phyloP scores from a whole-genome alignment of 768 basidiomycete genomes.

The Chlorophyllum brunneum region DNA sequence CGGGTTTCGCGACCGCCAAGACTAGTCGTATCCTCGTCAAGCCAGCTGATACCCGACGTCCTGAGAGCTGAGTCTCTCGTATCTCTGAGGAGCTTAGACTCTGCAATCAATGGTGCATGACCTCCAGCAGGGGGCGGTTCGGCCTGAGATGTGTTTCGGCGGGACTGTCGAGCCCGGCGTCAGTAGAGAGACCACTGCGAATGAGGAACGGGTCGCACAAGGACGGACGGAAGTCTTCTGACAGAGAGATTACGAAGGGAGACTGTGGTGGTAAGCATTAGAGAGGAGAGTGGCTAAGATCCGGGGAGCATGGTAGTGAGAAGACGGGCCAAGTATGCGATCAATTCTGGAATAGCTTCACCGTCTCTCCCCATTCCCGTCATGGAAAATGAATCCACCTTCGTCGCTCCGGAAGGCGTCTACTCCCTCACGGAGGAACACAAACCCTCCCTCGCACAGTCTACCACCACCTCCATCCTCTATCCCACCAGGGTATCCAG shows the following conservation, averaged over 20 bases:
- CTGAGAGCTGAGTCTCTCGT: slow-evolving; percentile 70
- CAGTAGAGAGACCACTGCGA: no score
- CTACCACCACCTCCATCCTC: slow-evolving; percentile 31
- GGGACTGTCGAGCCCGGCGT: no score
- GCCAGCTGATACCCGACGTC: slow-evolving; percentile 71
- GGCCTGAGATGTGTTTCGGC: slow-evolving; percentile 49
- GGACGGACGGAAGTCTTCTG: slow-evolving; percentile 17
- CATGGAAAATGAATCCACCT: slow-evolving; percentile 83
- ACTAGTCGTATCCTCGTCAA: slow-evolving; percentile 50
- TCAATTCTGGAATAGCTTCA: slow-evolving; percentile 13
- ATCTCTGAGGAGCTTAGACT: slow-evolving; percentile 57
- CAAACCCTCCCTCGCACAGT: slow-evolving; percentile 53
- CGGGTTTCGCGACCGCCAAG: slow-evolving; percentile 77
- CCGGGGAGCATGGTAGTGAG: slow-evolving; percentile 31
- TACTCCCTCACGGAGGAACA: slow-evolving; percentile 87
- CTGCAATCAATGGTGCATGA: slow-evolving; percentile 68
- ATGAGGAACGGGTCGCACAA: slow-evolving; percentile 15
- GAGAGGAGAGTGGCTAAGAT: slow-evolving; percentile 37
- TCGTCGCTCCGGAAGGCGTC: slow-evolving; percentile 87
- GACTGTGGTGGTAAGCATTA: slow-evolving; percentile 34
- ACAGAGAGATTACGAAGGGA: slow-evolving; percentile 18
- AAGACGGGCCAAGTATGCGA: background rate
- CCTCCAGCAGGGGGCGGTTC: slow-evolving; percentile 80
- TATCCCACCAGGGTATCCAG: slow-evolving; percentile 65
- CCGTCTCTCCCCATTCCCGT: no score